Base-by-base conservation (phyloP, 1,284 basidiomycete genomes). In the Fistulina hepatica region DNA sequence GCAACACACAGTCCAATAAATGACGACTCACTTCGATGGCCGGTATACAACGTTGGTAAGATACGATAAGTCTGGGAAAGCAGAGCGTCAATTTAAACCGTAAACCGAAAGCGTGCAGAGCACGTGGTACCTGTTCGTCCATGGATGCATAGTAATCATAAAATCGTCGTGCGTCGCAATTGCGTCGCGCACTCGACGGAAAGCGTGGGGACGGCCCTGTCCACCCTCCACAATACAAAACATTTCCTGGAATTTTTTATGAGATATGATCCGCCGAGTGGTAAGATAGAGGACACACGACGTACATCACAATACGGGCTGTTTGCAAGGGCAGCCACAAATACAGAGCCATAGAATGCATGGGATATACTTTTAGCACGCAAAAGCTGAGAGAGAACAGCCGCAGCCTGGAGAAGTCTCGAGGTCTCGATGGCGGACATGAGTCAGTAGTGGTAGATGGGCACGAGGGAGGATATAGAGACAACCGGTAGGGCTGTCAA, bases 341-440 rank as follows among this genome's bases (percentile, higher is more conserved):
- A 58, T 34, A 80, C 56, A 48, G 64, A 73, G 15, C 79, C 79
- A 50, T 81, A 63, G 59, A 81, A 81, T 16, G 77, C 78, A 52
- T 83, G 79, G 12, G 73, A 70, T 23, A 80, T 68, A 37, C 59
- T 60, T 26, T 56, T 55, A 36, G 63, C 63, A 40, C 56, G 58
- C 43, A 81, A 67, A 39, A 70, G 54, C 42, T 57, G 57, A 35
- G 76, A 79, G 53, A 81, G 72, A 44, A 71, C 67, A 31, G 59
- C 54, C 34, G 76, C 76, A 36, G 76, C 75, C 58, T 78, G 70
- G 50, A 81, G 55, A 48, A 80, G 64, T 54, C 78, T 67, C 52
- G 63, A 60, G 49, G 72, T 76, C 54, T 80, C 75, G 49, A 13
- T 16, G 27, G 27, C n/a, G n/a, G n/a, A 16, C 27, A 30, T 30